Base-by-base conservation (phyloP, 257 asterid species). In the Mitragyna speciosa region DNA sequence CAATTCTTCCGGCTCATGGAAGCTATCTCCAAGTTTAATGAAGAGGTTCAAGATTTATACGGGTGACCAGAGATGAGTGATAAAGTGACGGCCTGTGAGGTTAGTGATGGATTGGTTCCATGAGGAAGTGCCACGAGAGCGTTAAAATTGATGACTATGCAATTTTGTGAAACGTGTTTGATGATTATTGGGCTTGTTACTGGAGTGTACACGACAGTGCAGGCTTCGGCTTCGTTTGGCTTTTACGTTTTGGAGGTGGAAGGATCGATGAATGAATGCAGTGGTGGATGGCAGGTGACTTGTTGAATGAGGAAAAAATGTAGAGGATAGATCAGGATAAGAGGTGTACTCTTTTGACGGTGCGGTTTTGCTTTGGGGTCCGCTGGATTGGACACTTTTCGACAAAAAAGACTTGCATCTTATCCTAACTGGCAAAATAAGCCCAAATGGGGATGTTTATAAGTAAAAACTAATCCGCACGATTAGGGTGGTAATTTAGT, bases 81-180 rank as follows among this genome's bases (percentile, higher is more conserved):
- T 75, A 31, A 10, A 26, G 45, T 71, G 2, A 82, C 91, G 19
- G 26, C 30, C 68, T 51, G 85, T 83, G 77, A 63, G 33, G n/a
- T 20, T 54, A 56, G 49, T 26, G 22, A 17, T 7, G 20, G 31
- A 0, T 11, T 41, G 22, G 36, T 4, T 19, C 0, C 70, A 0
- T 5, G 4, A 1, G 4, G 59, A 63, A 26, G 51, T 2, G 48
- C 26, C 70, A 41, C 70, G 51, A 39, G 59, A 3, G 4, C 1
- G 4, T 10, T 5, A 11, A n/a, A 4, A 54, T 14, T 3, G 39
- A 30, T 2, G 70, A 30, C 22, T 45, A 9, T n/a, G 33, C 7
- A 14, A 0, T 28, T 24, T 17, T 56, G 70, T 7, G 43, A 3
- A n/a, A 72, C 56, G 43, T 36, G 75, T 49, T 8, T 12, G 56